Base-by-base conservation (phyloP, 768 basidiomycete species). In the Arthromyces matolae region DNA sequence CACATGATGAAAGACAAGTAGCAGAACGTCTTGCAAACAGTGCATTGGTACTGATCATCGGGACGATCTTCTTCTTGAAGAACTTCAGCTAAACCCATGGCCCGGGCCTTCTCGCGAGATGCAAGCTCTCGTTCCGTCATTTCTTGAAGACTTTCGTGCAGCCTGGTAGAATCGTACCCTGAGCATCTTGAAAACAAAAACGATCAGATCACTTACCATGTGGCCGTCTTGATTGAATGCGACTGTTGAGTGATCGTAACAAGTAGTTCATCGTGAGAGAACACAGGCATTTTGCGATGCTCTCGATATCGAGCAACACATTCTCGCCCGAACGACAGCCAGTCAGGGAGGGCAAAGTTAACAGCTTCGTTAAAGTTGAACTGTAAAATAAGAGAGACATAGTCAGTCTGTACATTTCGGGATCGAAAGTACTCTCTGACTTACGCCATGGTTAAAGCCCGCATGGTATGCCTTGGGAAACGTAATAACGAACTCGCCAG, bases 301-400 rank as follows among this genome's bases (percentile, higher is more conserved):
- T 90, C 84, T 58, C 90, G 83, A 65, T 99, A 98, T 34, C 90
- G 80, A 60, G 84, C 77, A 10, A 94, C 92, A 61, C 93, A 96
- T 47, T 89, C 89, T 32, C 88, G 79, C 28, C 90, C 96, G 53
- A 80, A 82, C 7, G 86, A 73, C 37, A 98, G 71, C 96, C 96
- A 99, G 63, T 97, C 93, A 20, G 93, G 91, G 22, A 96, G 73
- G 9, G 96, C 95, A 60, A 98, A 98, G 66, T 99, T 98, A 60
- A 98, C 95, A 3, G 95, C 96, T 71, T 98, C 96, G 64, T 97
- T 97, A 73, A 97, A 94, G 70, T 99, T 99, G 60, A 98, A 71
- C 93, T 96, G 59, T 14, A 60, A 50, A 45, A 41, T 42, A 50
- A 41, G 40, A 44, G 48, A 60, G 56, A 53, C 49, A 45, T 51